Evolutionary conservation across 345 rosid species (phyloP).

Genomic region (Brassica incana): DNA sequence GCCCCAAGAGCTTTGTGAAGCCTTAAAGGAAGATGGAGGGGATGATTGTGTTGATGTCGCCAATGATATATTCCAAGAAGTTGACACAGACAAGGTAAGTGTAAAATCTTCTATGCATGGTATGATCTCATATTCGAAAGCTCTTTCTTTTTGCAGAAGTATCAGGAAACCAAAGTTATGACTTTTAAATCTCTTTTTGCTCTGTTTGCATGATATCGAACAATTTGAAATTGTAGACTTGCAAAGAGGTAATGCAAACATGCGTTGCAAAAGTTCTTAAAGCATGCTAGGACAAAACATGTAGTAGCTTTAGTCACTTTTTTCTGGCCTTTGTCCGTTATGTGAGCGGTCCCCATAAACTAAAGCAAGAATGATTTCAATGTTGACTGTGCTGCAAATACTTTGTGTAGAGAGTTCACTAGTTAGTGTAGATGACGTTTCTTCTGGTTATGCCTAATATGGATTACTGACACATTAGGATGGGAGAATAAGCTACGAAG

Average conservation of each 20-base stretch:
- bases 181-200: slow-evolving; percentile 14
- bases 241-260: slow-evolving; percentile 30
- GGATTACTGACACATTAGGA: slow-evolving; percentile 52
- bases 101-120: slow-evolving; percentile 6
- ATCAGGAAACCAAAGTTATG: slow-evolving; percentile 3
- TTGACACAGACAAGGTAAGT: slow-evolving; percentile 92
- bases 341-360: slow-evolving; percentile 31
- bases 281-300: slow-evolving; percentile 31
- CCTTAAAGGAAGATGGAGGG: slow-evolving; percentile 94
- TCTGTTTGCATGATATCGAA: slow-evolving; percentile 1
- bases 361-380: slow-evolving; percentile 10
- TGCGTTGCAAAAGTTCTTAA: slow-evolving; percentile 30
- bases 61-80: slow-evolving; percentile 98
- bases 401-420: background rate
- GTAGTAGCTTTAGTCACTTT: slow-evolving; percentile 25
- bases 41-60: slow-evolving; percentile 92
- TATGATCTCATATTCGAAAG: slow-evolving; percentile 4
- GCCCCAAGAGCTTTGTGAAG: slow-evolving; percentile 86
- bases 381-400: background rate
- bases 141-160: slow-evolving; percentile 19
- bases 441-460: slow-evolving; percentile 31
- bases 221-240: slow-evolving; percentile 13
- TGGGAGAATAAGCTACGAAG: slow-evolving; percentile 95
- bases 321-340: slow-evolving; percentile 14
- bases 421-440: background rate